phyloP scores from a whole-genome alignment of 1,139 yeast genomes.

The Waltiozyma sp. region DNA sequence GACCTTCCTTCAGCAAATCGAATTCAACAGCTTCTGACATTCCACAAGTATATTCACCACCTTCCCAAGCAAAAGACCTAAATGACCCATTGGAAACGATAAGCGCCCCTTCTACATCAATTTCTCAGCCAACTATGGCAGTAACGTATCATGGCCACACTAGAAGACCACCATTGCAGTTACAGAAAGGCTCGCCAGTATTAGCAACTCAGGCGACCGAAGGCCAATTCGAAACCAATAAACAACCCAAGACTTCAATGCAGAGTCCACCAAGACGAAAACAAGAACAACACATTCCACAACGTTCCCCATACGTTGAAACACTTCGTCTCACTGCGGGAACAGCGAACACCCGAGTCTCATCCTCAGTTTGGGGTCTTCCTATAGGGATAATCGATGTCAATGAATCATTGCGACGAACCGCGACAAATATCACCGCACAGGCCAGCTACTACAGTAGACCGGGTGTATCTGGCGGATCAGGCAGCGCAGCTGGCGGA shows the following conservation, averaged over 20 bases:
- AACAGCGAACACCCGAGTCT: constrained; percentile 46
- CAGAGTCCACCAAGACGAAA: constrained; percentile 9
- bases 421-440: constrained; percentile 1
- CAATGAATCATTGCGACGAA: constrained; percentile 15
- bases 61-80: background rate
- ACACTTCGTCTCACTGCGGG: constrained; percentile 32
- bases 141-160: constrained; percentile 7
- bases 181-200: constrained; percentile 9
- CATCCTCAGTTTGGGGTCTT: constrained; percentile 47
- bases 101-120: constrained; percentile 1
- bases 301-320: constrained; percentile 46
- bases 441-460: background rate
- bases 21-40: no score
- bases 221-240: constrained; percentile 23
- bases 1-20: no score
- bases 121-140: constrained; percentile 31
- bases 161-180: constrained; percentile 26
- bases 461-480: background rate
- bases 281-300: constrained; percentile 29
- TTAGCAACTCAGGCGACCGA: constrained; percentile 21
- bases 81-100: constrained; percentile 1
- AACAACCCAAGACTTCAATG: constrained; percentile 14
- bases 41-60: no score
- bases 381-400: constrained; percentile 53
- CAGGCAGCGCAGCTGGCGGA: background rate